Evolutionary conservation across 768 basidiomycete genomes (phyloP).

Genomic region (Lactarius tabidus): DNA sequence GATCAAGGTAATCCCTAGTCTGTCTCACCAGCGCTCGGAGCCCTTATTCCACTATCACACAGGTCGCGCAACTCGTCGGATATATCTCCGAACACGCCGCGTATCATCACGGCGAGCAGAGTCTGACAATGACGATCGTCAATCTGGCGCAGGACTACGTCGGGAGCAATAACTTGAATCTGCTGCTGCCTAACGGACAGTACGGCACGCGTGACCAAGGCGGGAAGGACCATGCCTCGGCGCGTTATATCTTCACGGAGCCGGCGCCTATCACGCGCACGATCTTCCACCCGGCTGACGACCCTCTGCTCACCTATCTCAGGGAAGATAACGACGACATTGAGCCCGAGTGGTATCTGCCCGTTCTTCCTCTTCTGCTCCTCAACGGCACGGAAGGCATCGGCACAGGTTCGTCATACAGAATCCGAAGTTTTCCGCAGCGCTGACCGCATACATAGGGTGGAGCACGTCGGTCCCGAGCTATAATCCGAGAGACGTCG

Average conservation of each 20-base stretch:
- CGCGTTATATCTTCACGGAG: slow-evolving; percentile 93
- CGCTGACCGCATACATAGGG: slow-evolving; percentile 42
- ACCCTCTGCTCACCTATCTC: slow-evolving; percentile 76
- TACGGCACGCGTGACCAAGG: slow-evolving; percentile 92
- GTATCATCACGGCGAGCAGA: slow-evolving; percentile 95
- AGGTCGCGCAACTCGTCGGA: slow-evolving; percentile 94
- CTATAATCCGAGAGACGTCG: slow-evolving; percentile 89
- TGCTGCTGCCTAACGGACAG: slow-evolving; percentile 86
- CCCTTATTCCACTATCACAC: not conserved
- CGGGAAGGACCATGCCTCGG: slow-evolving; percentile 94
- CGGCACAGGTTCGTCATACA: slow-evolving; percentile 67
- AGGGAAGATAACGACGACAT: slow-evolving; percentile 83
- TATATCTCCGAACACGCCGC: slow-evolving; percentile 91
- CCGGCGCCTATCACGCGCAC: slow-evolving; percentile 67
- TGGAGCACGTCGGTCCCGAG: slow-evolving; percentile 94
- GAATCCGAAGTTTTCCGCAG: not conserved
- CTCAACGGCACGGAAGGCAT: slow-evolving; percentile 97
- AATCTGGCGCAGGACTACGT: slow-evolving; percentile 92
- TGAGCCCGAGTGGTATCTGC: slow-evolving; percentile 95
- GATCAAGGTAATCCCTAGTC: slow-evolving; percentile 59
- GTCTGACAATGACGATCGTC: slow-evolving; percentile 85
- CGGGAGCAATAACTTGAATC: slow-evolving; percentile 91
- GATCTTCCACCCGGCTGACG: slow-evolving; percentile 81
- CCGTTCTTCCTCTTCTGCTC: slow-evolving; percentile 81
- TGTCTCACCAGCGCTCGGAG: too few relatives aligned